Base-by-base conservation (phyloP, 345 rosid species). In the Linum usitatissimum region DNA sequence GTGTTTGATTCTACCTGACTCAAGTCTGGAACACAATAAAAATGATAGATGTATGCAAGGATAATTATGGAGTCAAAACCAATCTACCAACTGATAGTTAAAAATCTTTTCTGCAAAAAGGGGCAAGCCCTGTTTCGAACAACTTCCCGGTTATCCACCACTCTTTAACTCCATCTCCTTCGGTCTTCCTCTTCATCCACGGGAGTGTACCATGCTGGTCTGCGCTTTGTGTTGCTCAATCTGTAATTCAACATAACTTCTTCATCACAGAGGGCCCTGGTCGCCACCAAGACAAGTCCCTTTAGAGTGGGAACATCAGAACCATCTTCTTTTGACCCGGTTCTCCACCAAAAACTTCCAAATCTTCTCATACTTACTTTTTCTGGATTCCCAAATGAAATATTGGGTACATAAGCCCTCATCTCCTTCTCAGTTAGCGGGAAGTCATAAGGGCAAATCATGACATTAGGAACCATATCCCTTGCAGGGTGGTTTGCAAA, bases 121-220 rank as follows among this genome's bases (percentile, higher is more conserved):
- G 51, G 17, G 51, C 14, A 45, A 45, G 51, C 38, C 38, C 1
- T 45, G 51, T 45, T 45, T 45, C 15, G 10, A 45, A 45, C 51
- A 0, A 45, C 51, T 45, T 45, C 51, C 14, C 15, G 15, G 51
- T 10, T 12, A 45, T 34, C 38, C 38, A 34, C 38, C 38, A 34
- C 30, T 14, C 12, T 1, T 76, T 70, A 85, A 79, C 85, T 79
- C 80, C 81, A 87, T 73, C 84, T 78, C 75, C 91, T 78, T 59
- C 64, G 63, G 70, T 84, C 95, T 74, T 89, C 95, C 62, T 88
- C 93, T 74, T 92, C 96, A 45, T 84, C 84, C 28, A 92, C 88
- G 0, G 87, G 82, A 58, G 73, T 69, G 78, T 88, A 91, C 98
- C 96, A 82, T 14, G 72, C 76, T 0, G 88, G 98, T 28, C 81